Evolutionary conservation across 1,284 basidiomycete species (phyloP).

Genomic region (Peniophora sp.): DNA sequence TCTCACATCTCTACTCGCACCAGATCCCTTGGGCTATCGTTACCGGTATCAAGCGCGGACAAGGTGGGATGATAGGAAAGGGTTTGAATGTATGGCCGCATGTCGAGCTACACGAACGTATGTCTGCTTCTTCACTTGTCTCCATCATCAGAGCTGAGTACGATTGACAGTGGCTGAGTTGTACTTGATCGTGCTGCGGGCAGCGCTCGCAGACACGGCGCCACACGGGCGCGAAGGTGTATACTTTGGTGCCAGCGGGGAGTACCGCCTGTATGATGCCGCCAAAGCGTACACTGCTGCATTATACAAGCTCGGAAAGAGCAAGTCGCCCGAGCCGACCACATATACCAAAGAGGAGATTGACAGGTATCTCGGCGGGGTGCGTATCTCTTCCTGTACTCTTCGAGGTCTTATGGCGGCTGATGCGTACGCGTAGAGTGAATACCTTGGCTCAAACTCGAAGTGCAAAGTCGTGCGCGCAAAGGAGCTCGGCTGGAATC

Average conservation of each 20-base stretch:
- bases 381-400: not conserved
- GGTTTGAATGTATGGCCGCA: slow-evolving; percentile 36
- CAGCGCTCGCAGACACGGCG: slow-evolving; percentile 5
- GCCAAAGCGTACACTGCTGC: slow-evolving; percentile 30
- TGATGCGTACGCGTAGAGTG: not conserved
- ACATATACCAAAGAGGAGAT: slow-evolving; percentile 12
- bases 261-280: slow-evolving; percentile 28
- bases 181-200: slow-evolving; percentile 12
- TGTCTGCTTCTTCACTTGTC: slow-evolving; percentile 1
- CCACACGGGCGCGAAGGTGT: slow-evolving; percentile 15
- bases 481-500: slow-evolving; percentile 50
- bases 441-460: slow-evolving; percentile 46
- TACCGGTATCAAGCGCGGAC: slow-evolving; percentile 21
- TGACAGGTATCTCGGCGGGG: slow-evolving; percentile 8
- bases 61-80: slow-evolving; percentile 19
- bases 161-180: slow-evolving; percentile 6
- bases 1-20: slow-evolving; percentile 36
- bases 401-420: not conserved
- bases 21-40: slow-evolving; percentile 35
- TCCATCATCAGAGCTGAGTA: not conserved
- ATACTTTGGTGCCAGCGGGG: slow-evolving; percentile 15
- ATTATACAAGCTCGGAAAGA: slow-evolving; percentile 31
- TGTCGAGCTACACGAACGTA: slow-evolving; percentile 37
- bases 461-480: slow-evolving; percentile 41
- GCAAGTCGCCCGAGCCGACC: slow-evolving; percentile 9